A percentile compares a stretch with the other conserved stretches of the same genome.
Evolutionary conservation across 768 basidiomycete genomes (phyloP).

Genomic region (Suillus plorans): DNA sequence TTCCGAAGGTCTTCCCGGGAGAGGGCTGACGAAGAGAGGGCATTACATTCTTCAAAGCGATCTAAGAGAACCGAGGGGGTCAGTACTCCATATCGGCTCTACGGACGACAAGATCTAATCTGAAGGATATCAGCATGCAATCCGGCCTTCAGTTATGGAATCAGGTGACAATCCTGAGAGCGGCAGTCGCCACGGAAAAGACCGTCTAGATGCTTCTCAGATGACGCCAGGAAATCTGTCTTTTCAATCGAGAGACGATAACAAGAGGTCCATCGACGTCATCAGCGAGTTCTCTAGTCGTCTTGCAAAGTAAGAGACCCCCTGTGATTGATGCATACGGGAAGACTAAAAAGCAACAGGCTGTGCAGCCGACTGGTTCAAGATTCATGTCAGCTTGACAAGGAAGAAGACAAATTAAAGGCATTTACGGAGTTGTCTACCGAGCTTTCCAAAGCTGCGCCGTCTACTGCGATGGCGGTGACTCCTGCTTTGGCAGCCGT

Average conservation of each 20-base stretch:
- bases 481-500: conserved; percentile 48
- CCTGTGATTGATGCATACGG: conserved; percentile 9
- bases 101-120: background rate
- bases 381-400: conserved; percentile 40
- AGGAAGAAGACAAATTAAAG: conserved; percentile 47
- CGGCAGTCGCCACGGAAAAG: background rate
- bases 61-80: conserved; percentile 27
- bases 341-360: conserved; percentile 29
- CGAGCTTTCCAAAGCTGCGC: conserved; percentile 45
- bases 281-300: conserved; percentile 37
- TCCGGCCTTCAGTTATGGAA: background rate
- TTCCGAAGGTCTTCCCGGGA: conserved; percentile 21
- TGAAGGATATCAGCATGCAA: conserved; percentile 13
- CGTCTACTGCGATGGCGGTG: conserved; percentile 41
- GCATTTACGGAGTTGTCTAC: conserved; percentile 51
- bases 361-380: conserved; percentile 46
- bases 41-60: conserved; percentile 28
- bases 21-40: conserved; percentile 23
- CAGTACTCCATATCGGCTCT: conserved; percentile 11
- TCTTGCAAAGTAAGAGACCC: conserved; percentile 33
- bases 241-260: background rate
- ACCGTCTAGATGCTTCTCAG: background rate
- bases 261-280: conserved; percentile 3
- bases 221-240: background rate
- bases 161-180: background rate